These are phyloP conservation scores for Beauveria rudraprayagi DNA, from an alignment of 2,329 filamentous ascomycete species.

Conservation along the genomic window DNA sequence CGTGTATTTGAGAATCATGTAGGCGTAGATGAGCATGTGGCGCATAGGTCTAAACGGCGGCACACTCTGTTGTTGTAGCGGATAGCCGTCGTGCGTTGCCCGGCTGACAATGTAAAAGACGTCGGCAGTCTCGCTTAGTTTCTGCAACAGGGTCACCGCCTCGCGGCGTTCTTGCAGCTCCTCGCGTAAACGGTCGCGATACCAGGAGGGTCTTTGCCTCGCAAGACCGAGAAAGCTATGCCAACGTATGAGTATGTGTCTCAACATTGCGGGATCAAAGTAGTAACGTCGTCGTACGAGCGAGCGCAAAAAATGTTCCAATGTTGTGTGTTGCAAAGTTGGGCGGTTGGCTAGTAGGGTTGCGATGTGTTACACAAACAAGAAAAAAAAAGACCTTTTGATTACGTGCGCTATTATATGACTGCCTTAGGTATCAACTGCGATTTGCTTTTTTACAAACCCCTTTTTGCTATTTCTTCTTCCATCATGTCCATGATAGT, in stretches of 20 bases:
- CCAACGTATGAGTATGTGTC: slow-evolving; percentile 8
- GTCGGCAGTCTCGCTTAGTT: slow-evolving; percentile 36
- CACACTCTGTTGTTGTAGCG: slow-evolving; percentile 18
- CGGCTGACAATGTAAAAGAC: slow-evolving; percentile 34
- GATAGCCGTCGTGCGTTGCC: slow-evolving; percentile 29
- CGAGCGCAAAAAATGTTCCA: not conserved
- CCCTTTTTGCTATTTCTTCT: too few species aligned
- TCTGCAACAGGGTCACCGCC: slow-evolving; percentile 22
- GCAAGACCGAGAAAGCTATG: slow-evolving; percentile 20
- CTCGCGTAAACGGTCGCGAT: slow-evolving; percentile 30
- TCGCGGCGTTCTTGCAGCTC: slow-evolving; percentile 28
- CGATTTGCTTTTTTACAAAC: too few species aligned
- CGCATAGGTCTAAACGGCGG: slow-evolving; percentile 17
- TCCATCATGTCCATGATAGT: too few species aligned
- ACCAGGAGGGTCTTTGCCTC: slow-evolving; percentile 28
- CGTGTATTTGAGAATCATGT: slow-evolving; percentile 37
- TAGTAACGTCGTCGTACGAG: not conserved
- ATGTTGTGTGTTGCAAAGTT: not conserved
- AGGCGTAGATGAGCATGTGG: slow-evolving; percentile 26
- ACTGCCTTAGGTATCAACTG: too few species aligned
- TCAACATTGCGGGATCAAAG: not conserved
- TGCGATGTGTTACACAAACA: too few species aligned
- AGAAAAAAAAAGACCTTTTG: too few species aligned
- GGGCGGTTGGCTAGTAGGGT: too few species aligned
- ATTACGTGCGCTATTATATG: too few species aligned